A percentile compares a stretch with the other conserved stretches of the same genome.
These are phyloP conservation scores for Drechslera avenae DNA, from an alignment of 2,329 filamentous ascomycete genomes.

Conservation along the genomic window DNA sequence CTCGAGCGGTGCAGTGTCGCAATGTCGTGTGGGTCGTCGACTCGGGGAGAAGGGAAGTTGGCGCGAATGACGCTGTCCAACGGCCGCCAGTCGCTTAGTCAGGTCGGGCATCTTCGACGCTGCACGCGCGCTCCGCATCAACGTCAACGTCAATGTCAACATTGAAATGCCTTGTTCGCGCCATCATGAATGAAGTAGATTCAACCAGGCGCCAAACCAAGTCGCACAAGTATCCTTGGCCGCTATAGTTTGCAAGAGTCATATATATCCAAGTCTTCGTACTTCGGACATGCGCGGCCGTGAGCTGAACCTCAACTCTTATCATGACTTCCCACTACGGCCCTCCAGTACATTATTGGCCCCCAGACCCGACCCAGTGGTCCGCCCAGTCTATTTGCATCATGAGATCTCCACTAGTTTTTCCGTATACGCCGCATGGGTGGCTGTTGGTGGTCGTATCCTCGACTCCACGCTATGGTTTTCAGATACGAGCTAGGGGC, in stretches of 20 bases:
- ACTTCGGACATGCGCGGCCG: not conserved
- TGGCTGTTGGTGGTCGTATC: conserved; percentile 10
- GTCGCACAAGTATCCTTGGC: not conserved
- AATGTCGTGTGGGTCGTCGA: conserved; percentile 21
- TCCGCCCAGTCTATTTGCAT: not conserved
- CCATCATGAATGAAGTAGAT: not conserved
- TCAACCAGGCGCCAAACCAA: no score
- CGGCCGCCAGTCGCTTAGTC: conserved; percentile 15
- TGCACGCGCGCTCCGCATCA: not conserved
- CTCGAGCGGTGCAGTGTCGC: conserved; percentile 18
- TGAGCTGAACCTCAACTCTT: no score
- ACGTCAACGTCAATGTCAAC: conserved; percentile 3
- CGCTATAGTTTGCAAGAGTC: no score
- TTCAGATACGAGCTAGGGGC: conserved; percentile 9
- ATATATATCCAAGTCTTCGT: not conserved
- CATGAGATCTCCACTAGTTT: conserved; percentile 1
- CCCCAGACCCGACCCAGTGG: not conserved
- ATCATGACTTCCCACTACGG: no score
- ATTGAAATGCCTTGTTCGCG: not conserved
- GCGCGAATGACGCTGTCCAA: conserved; percentile 22
- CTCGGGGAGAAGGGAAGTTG: conserved; percentile 12
- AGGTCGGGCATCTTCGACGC: not conserved
- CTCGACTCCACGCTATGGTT: not conserved
- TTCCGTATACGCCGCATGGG: conserved; percentile 10
- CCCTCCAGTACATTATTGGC: no score